Percentiles rank a stretch among this genome's conserved stretches.
Evolutionary conservation across 371 early-diverging fungal genomes (phyloP).

Genomic region (Mortierella sp.): DNA sequence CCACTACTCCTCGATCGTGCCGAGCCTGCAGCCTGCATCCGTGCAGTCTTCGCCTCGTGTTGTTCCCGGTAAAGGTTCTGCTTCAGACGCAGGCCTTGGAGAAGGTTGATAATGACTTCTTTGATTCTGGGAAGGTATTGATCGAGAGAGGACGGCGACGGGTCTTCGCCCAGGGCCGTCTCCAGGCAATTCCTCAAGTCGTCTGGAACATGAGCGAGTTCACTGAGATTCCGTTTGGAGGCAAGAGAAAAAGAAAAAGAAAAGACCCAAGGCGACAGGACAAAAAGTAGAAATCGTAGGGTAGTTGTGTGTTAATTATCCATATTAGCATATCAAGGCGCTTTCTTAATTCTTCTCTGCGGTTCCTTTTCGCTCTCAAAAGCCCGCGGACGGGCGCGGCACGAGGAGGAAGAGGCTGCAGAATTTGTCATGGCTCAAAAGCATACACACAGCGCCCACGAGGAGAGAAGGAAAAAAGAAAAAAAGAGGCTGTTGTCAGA

Average conservation of each 20-base stretch:
- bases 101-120: conserved; percentile 61
- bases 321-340: neutral
- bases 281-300: neutral
- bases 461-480: neutral
- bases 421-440: too few species aligned
- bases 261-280: neutral
- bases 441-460: too few species aligned
- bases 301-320: neutral
- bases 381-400: too few species aligned
- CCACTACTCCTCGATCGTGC: conserved; percentile 27
- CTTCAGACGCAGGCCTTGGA: conserved; percentile 65
- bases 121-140: conserved; percentile 64
- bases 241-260: neutral
- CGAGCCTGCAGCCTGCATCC: conserved; percentile 15
- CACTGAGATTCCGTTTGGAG: conserved; percentile 48
- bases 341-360: neutral
- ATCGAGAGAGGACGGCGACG: conserved; percentile 61
- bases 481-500: too few species aligned
- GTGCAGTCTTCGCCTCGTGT: conserved; percentile 32
- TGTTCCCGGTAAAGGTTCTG: conserved; percentile 58
- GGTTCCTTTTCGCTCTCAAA: neutral
- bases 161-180: conserved; percentile 57
- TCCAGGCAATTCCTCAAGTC: conserved; percentile 60
- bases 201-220: conserved; percentile 62
- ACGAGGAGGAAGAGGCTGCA: too few species aligned